Base-by-base conservation (phyloP, 495 filamentous ascomycete genomes). In the Penicillium atrosanguineum region DNA sequence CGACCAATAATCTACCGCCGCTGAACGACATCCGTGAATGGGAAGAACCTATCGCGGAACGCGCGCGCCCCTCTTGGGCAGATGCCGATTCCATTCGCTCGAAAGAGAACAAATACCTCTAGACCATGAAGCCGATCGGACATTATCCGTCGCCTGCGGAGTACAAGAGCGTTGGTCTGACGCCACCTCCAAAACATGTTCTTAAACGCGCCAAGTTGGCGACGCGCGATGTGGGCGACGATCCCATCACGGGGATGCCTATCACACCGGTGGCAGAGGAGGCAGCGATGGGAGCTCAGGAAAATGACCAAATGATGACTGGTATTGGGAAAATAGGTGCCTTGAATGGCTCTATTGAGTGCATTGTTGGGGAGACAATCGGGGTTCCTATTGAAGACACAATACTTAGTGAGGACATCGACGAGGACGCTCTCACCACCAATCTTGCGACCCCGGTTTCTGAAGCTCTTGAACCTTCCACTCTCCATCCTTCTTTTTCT, bases 91-190 rank as follows among this genome's bases (percentile, higher is more conserved):
- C 50, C 46, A 40, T 46, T 43, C 36, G 48, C 56, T 23, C 44
- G 26, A 26, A 29, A 48, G 43, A 50, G 43, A 57, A 39, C n/a
- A 14, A 38, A 28, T 21, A 15, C 25, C 41, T 44, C 42, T 37
- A 18, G 16, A 62, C 52, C 50, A 66, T 66, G 63, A 61, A 48
- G 55, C 63, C 63, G 52, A 59, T 66, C 20, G 63, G 63, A 23
- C 41, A 64, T 44, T 66, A 64, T 42, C 63, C 63, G 31, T 61
- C 63, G 31, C 23, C 15, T 15, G 57, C 55, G 21, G 63, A 66
- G 41, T 66, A 66, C 44, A 57, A 58, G 31, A 53, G 48, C 41
- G 63, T 49, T 15, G 61, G 57, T 18, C 49, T 66, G 6, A 52
- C 29, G 21, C 63, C 61, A 29, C 63, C 50, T 0, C 20, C 44